Evolutionary conservation across 1,284 basidiomycete species (phyloP).

Genomic region (Ustilago shanxiensis): DNA sequence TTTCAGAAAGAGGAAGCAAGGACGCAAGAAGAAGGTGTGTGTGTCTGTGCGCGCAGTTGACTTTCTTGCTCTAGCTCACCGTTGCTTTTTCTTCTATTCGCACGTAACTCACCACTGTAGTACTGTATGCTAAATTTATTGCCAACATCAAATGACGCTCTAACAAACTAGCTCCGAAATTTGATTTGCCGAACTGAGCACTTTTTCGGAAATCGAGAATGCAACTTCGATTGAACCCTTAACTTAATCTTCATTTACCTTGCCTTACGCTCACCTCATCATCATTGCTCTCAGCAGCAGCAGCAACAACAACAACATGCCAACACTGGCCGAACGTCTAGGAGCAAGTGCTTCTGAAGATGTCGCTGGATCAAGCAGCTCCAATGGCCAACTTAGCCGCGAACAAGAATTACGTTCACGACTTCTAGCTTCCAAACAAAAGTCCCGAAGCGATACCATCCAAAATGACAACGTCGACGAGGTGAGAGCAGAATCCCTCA

Average conservation of each 20-base stretch:
- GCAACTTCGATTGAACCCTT: slow-evolving; percentile 6
- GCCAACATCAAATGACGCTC: background rate
- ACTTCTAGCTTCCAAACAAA: slow-evolving; percentile 36
- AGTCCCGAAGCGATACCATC: background rate
- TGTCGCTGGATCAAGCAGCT: background rate
- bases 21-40: background rate
- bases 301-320: slow-evolving; percentile 22
- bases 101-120: no score
- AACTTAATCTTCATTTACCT: background rate
- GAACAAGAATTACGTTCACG: slow-evolving; percentile 41
- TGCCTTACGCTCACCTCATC: background rate
- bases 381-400: slow-evolving; percentile 9
- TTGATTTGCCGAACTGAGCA: slow-evolving; percentile 21
- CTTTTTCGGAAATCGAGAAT: slow-evolving; percentile 6
- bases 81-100: slow-evolving; percentile 39
- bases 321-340: slow-evolving; percentile 33
- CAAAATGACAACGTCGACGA: background rate
- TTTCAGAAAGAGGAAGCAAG: background rate
- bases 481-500: background rate
- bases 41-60: slow-evolving; percentile 40
- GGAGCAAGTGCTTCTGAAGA: slow-evolving; percentile 8
- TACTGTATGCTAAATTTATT: background rate
- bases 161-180: background rate
- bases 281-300: slow-evolving; percentile 8
- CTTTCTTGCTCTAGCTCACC: slow-evolving; percentile 32